phyloP scores from a whole-genome alignment of 2,329 filamentous ascomycete genomes.

The Colletotrichum lentis region DNA sequence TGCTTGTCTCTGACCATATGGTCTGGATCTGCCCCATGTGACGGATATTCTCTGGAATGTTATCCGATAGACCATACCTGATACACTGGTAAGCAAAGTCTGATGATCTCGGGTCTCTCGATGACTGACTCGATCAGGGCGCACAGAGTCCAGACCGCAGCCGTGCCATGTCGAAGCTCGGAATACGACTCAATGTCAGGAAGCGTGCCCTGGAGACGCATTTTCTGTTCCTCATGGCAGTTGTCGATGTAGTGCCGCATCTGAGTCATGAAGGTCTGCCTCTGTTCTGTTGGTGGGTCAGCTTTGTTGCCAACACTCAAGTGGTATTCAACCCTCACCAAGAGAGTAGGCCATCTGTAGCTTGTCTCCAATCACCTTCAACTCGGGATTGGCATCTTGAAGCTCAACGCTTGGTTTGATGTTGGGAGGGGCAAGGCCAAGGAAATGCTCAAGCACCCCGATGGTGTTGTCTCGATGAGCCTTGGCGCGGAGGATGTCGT shows the following conservation, averaged over 20 bases:
- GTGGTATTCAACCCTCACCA: neutral
- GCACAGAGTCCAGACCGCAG: conserved; percentile 42
- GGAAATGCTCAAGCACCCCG: conserved; percentile 33
- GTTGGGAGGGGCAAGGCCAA: conserved; percentile 33
- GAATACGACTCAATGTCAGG: conserved; percentile 45
- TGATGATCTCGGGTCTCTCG: neutral
- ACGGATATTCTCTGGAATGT: conserved; percentile 21
- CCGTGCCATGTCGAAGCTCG: conserved; percentile 43
- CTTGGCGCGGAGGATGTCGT: conserved; percentile 42
- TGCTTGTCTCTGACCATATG: conserved; percentile 42
- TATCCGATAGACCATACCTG: conserved; percentile 23
- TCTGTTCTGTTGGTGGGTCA: conserved; percentile 19
- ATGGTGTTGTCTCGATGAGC: conserved; percentile 42
- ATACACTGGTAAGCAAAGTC: neutral
- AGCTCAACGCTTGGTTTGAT: neutral
- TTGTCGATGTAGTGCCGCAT: conserved; percentile 41
- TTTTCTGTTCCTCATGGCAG: conserved; percentile 44
- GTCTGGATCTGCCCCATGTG: conserved; percentile 23
- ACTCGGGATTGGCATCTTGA: conserved; percentile 42
- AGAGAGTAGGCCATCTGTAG: conserved; percentile 17
- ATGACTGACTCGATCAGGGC: conserved; percentile 42
- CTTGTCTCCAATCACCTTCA: conserved; percentile 41
- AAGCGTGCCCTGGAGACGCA: conserved; percentile 41
- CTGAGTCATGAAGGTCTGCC: conserved; percentile 37
- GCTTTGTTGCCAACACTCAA: neutral